Evolutionary conservation across 441 rosid genomes (phyloP), one percentile per base, ranked within the genome.

Genomic region (Brassica balearica): DNA sequence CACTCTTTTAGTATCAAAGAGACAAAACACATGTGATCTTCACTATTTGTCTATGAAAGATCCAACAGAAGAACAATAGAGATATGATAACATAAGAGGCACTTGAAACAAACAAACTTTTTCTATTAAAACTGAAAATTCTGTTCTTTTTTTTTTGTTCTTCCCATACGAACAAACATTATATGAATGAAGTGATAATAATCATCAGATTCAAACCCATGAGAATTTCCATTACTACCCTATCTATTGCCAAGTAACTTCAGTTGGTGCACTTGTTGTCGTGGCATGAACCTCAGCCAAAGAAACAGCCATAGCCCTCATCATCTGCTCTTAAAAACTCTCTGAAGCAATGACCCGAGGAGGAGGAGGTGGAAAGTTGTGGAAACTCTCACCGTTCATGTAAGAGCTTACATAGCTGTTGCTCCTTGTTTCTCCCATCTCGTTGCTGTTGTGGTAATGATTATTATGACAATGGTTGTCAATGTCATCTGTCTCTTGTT

Each of bases 281-380:
- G 89, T 32, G 9, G 89, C 82, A 82, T 87, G 86, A 70, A 91
- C 94, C 79, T 95, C 98, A 8, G 95, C 96, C 22, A 92, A 85
- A 84, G 98, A 88, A 53, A 91, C 92, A 34, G 99, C 94, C 97
- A 91, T 89, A 34, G 98, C 95, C 72, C 93, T 77, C 97, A 93
- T 93, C 95, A 93, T 92, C 83, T 95, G 97, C 72, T 95, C 99
- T 84, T 92, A 96, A 64, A 83, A 95, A 85, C 84, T 93, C 84
- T 89, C 96, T 2, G 96, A 94, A 70, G 89, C 72, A 14, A 92
- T 83, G 10, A 90, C 84, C 20, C 76, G 80, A 6, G 90, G 82
- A 60, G 83, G 83, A 65, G 71, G 81, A 27, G 70, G 74, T 53
- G 51, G 75, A 70, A 82, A 66, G 76, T 69, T 83, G 55, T 82